Evolutionary conservation across 108 stramenopile genomes (phyloP).

Genomic region (Phaeodactylum tricornutum): DNA sequence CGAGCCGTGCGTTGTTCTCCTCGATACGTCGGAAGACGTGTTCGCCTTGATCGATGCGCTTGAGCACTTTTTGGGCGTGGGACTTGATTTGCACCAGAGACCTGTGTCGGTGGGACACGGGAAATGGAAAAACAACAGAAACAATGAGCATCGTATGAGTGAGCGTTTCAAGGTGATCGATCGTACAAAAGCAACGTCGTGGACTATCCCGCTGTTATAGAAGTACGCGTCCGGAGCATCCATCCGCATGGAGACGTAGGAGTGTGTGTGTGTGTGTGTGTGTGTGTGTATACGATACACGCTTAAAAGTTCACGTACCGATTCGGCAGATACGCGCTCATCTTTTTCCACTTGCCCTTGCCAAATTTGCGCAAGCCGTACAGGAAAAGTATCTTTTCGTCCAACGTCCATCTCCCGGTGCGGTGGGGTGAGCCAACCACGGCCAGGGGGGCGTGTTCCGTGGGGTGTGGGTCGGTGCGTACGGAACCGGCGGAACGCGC

Average conservation of each 20-base stretch:
- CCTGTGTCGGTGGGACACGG: too few species aligned
- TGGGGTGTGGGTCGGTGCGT: too few species aligned
- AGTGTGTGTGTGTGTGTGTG: too few species aligned
- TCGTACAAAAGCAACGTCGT: background rate
- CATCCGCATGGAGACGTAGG: too few species aligned
- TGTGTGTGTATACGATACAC: too few species aligned
- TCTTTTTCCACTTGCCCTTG: slow-evolving; percentile 86
- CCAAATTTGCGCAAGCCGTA: slow-evolving; percentile 78
- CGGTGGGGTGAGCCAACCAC: too few species aligned
- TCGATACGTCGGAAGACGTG: slow-evolving; percentile 39
- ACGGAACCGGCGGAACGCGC: too few species aligned
- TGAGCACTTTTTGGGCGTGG: slow-evolving; percentile 56
- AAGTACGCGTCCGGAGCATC: too few species aligned
- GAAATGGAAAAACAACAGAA: too few species aligned
- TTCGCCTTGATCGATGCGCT: slow-evolving; percentile 34
- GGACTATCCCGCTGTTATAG: background rate
- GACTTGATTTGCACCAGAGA: slow-evolving; percentile 50
- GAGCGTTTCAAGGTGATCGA: background rate
- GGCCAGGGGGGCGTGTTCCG: too few species aligned
- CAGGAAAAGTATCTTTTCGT: slow-evolving; percentile 85
- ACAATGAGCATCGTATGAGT: background rate
- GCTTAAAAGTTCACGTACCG: slow-evolving; percentile 28
- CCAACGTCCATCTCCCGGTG: slow-evolving; percentile 84
- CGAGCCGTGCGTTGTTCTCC: slow-evolving; percentile 14
- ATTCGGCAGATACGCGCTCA: slow-evolving; percentile 36